These are phyloP conservation scores for Neofusicoccum laricinum DNA, from an alignment of 2,329 filamentous ascomycete genomes.

Conservation along the genomic window DNA sequence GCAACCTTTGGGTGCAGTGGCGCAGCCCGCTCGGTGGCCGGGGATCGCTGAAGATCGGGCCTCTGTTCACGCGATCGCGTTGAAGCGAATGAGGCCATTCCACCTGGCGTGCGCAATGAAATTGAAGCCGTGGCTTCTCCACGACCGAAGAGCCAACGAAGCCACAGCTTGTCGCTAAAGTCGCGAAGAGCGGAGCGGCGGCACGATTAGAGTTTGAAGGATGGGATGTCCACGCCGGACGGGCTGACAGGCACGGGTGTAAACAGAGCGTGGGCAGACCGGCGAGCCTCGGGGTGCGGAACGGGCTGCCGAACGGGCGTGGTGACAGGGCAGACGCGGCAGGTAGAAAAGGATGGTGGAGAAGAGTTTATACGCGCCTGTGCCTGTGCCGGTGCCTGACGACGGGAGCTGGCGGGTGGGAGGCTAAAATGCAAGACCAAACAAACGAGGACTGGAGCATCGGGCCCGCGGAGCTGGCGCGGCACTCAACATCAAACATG, in stretches of 20 bases:
- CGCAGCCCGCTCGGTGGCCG: slow-evolving; percentile 83
- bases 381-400: neutral
- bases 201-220: neutral
- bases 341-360: slow-evolving; percentile 2
- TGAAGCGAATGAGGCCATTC: slow-evolving; percentile 20
- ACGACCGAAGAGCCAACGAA: neutral
- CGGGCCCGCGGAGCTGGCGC: neutral
- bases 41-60: slow-evolving; percentile 80
- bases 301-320: neutral
- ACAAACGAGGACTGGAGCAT: neutral
- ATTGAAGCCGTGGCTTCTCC: neutral
- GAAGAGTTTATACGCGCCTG: slow-evolving; percentile 5
- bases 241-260: neutral
- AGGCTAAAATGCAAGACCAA: slow-evolving; percentile 10
- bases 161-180: neutral
- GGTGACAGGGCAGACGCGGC: neutral
- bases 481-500: slow-evolving; percentile 7
- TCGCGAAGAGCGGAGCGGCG: neutral
- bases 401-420: neutral
- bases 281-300: neutral
- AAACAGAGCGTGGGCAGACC: neutral
- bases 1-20: slow-evolving; percentile 81
- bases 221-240: neutral
- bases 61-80: slow-evolving; percentile 54
- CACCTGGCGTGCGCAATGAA: neutral